A percentile compares a stretch with the other conserved stretches of the same genome.
phyloP scores from a whole-genome alignment of 805 yeast species.

The Clavispora vitiphila region DNA sequence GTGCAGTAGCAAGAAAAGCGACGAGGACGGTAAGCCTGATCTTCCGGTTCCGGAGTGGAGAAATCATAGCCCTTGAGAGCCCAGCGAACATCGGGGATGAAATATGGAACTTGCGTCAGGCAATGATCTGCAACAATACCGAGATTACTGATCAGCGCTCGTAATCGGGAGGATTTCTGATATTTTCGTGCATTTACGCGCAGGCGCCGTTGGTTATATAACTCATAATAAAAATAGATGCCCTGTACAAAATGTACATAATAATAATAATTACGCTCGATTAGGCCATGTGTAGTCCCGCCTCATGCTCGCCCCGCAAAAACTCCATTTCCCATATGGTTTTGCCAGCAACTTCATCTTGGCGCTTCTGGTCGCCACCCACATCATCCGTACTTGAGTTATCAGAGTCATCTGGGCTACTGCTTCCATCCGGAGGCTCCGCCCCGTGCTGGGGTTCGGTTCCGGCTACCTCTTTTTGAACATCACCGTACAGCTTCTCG shows the following conservation, averaged over 20 bases:
- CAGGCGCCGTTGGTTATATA: not conserved
- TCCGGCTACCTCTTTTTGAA: no score
- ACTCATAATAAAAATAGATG: not conserved
- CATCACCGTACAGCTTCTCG: no score
- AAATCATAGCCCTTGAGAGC: not conserved
- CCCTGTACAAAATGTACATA: not conserved
- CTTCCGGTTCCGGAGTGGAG: slow-evolving; percentile 10
- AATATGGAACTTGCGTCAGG: not conserved
- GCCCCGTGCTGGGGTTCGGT: not conserved
- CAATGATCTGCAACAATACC: not conserved
- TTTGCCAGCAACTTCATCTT: not conserved
- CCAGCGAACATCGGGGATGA: not conserved
- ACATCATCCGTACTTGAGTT: not conserved
- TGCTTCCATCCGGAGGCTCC: not conserved
- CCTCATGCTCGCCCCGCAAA: slow-evolving; percentile 1
- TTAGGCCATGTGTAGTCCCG: not conserved
- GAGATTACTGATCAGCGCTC: not conserved
- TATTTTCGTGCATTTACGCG: not conserved
- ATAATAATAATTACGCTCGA: no score
- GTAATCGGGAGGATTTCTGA: not conserved
- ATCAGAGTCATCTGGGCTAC: not conserved
- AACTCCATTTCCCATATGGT: not conserved
- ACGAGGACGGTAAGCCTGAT: slow-evolving; percentile 8
- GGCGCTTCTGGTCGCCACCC: not conserved
- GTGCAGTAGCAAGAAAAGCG: slow-evolving; percentile 4